Percentiles rank a stretch among this genome's conserved stretches.
Conservation (phyloP, 2,329 filamentous ascomycete genomes). For the Lachnellula subtilissima region DNA sequence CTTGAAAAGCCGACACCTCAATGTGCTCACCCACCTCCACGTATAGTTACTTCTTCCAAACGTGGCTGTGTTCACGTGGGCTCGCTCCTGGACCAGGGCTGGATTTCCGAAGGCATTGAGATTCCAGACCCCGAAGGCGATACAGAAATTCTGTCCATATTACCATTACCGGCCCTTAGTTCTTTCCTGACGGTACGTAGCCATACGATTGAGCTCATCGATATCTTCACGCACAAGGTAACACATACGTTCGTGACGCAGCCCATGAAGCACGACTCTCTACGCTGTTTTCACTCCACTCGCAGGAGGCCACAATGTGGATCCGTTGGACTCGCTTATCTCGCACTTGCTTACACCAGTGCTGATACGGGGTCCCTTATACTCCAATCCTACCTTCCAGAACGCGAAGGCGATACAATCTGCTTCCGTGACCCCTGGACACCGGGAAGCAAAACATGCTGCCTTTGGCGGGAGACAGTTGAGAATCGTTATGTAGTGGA, state of each 20-base stretch:
- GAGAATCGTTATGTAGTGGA: conserved; percentile 49
- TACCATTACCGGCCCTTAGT: conserved; percentile 54
- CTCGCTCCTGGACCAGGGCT: conserved; percentile 39
- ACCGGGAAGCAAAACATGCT: conserved; percentile 40
- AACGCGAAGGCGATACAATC: conserved; percentile 49
- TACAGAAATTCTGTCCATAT: conserved; percentile 49
- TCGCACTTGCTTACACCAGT: conserved; percentile 62
- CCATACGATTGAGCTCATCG: conserved; percentile 54
- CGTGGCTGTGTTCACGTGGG: conserved; percentile 48
- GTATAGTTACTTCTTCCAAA: conserved; percentile 46
- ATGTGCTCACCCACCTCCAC: conserved; percentile 24
- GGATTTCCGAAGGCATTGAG: conserved; percentile 47
- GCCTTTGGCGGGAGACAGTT: conserved; percentile 47
- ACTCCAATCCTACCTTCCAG: conserved; percentile 57
- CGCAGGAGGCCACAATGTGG: conserved; percentile 49
- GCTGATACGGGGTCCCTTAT: conserved; percentile 57
- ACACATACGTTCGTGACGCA: conserved; percentile 60
- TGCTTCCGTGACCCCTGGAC: conserved; percentile 47
- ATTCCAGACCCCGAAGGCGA: conserved; percentile 33
- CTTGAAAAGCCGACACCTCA: conserved; percentile 33
- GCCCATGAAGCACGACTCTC: conserved; percentile 52
- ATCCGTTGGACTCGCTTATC: conserved; percentile 51
- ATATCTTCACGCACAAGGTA: conserved; percentile 50
- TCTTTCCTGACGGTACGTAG: conserved; percentile 57
- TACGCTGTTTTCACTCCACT: conserved; percentile 55